Evolutionary conservation across 495 filamentous ascomycete genomes (phyloP), one percentile per base, ranked within the genome.

Genomic region (Aspergillus incahuasiensis): DNA sequence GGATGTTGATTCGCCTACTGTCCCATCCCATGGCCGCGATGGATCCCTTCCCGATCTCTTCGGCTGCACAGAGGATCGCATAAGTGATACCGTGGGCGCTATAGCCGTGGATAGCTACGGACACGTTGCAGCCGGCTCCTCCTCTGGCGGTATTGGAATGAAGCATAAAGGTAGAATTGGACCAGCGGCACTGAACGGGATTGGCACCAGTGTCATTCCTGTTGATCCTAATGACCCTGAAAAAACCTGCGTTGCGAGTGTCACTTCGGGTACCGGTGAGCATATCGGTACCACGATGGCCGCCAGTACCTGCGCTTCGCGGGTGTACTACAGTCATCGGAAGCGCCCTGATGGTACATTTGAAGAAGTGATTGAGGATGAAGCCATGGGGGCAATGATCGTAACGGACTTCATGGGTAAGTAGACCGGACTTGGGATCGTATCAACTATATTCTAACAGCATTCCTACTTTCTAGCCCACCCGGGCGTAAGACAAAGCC

Each of bases 71-170:
- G 54, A 54, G 19, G 84, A 87, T 61, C 46, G 59, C 15, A 85
- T 98, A 54, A 95, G 86, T 4, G 94, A 98, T 71, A 98, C 94
- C 3, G 89, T 98, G 34, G 94, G 94, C 8, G 95, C 90, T 18
- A 94, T 98, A 60, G 95, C 91, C 40, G 82, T 98, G 55, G 94
- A 98, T 62, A 74, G 75, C 20, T 82, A 77, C 38, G 94, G 94
- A 18, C 86, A 87, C 45, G 96, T 98, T 65, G 95, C 94, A 5
- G 94, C 92, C 8, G 94, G 89, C n/a, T 95, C 95, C 3, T 97
- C 94, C 6, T 98, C 94, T 44, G 94, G 94, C n/a, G 94, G 94
- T 6, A 97, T 97, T 59, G 95, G 95, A 15, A 96, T 98, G 91
- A 98, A 98, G 63, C 91, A 94, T 70, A 80, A 82, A 44, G 94